Base-by-base conservation (phyloP, 1,284 basidiomycete genomes). In the Ceratobasidium theobromae region DNA sequence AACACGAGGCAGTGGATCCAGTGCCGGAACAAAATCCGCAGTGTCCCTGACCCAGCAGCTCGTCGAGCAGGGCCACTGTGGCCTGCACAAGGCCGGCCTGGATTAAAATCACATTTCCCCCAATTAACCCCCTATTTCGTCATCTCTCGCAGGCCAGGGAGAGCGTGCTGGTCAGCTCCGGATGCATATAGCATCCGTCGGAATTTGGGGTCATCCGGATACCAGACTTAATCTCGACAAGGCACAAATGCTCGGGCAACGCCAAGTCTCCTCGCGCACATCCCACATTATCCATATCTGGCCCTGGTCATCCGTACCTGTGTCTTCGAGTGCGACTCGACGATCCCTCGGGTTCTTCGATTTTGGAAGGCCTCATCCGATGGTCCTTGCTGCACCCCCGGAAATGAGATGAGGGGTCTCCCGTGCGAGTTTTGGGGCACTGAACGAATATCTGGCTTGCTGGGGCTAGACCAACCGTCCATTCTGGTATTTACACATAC, bases 371-470 rank as follows among this genome's bases (percentile, higher is more conserved):
- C 32, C 21, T n/a, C 16, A 18, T 43, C 60, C 51, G 33, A 62
- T 51, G 40, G 48, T 62, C 46, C 38, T 23, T 53, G 35, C 33
- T 51, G 48, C 12, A 23, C 49, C 51, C 60, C 38, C 38, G 48
- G 60, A 53, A 65, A 49, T 65, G 60, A 64, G 58, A 64, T 64
- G 58, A 43, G 58, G 57, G 45, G 51, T 33, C 58, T 51, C 45
- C 58, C 58, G 58, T 38, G 58, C 48, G 58, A 32, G 58, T 64
- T 64, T 64, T 64, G 58, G 58, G 58, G 58, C 48, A 64, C 58
- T 64, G 28, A 32, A n/a, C 27, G 48, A 64, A 27, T 28, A 27
- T 43, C 35, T 51, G 38, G 51, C 18, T 65, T 65, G 49, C 38
- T 52, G 60, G 51, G 60, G 49, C 60, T 53, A 65, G 60, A 65